Conservation (phyloP, 495 filamentous ascomycete species). For the Ramalina intermedia region DNA sequence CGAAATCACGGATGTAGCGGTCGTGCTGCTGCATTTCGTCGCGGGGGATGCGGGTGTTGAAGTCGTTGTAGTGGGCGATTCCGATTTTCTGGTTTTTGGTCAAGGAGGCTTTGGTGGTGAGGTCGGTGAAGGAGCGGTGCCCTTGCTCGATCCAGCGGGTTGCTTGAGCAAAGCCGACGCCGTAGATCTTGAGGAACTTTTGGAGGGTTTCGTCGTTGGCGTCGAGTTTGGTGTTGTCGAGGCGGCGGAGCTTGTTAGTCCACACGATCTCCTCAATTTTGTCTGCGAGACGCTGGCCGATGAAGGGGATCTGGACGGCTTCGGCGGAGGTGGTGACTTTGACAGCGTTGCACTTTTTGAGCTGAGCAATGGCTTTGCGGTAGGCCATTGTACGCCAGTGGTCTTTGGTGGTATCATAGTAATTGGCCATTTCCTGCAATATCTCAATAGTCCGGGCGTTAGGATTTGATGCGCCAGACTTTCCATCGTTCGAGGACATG, state of each 20-base stretch:
- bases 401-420: slow-evolving; percentile 62
- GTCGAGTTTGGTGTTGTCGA: slow-evolving; percentile 56
- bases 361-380: slow-evolving; percentile 59
- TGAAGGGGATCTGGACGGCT: slow-evolving; percentile 51
- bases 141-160: slow-evolving; percentile 68
- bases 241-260: slow-evolving; percentile 58
- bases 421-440: slow-evolving; percentile 69
- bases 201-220: slow-evolving; percentile 47
- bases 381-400: slow-evolving; percentile 72
- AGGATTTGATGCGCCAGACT: slow-evolving; percentile 31
- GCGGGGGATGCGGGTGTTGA: slow-evolving; percentile 69
- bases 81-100: slow-evolving; percentile 63
- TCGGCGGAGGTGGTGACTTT: slow-evolving; percentile 55
- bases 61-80: slow-evolving; percentile 69
- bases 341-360: slow-evolving; percentile 44
- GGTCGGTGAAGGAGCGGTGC: slow-evolving; percentile 57
- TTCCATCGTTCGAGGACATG: slow-evolving; percentile 46
- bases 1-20: slow-evolving; percentile 46
- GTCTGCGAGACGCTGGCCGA: slow-evolving; percentile 62
- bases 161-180: slow-evolving; percentile 57
- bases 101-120: slow-evolving; percentile 47
- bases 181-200: slow-evolving; percentile 65
- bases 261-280: slow-evolving; percentile 87
- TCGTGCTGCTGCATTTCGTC: slow-evolving; percentile 61
- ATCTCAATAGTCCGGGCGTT: slow-evolving; percentile 65